Evolutionary conservation across 148 eudicot species (phyloP).

Genomic region (Fagopyrum tataricum): DNA sequence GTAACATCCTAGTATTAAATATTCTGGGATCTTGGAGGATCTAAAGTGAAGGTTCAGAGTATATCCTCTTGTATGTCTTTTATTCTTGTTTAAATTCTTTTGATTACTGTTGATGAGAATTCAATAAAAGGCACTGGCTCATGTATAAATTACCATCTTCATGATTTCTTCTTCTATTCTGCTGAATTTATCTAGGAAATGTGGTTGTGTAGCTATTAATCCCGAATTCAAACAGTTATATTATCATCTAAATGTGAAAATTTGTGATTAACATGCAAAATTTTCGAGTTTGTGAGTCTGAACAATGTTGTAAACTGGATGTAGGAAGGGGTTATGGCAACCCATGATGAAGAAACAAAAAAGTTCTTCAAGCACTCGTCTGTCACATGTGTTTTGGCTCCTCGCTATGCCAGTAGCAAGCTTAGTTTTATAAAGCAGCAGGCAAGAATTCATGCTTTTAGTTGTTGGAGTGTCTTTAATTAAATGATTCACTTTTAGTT

Average conservation of each 20-base stretch:
- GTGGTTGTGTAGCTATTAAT: background rate
- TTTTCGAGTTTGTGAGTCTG: background rate
- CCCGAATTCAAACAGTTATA: background rate
- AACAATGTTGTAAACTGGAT: constrained; percentile 13
- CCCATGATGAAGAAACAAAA: constrained; percentile 92
- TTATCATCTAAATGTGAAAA: background rate
- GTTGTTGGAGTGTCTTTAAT: background rate
- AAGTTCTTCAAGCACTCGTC: constrained; percentile 89
- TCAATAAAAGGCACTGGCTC: background rate
- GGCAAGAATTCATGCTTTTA: constrained; percentile 28
- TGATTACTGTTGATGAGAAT: background rate
- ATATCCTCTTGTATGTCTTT: background rate
- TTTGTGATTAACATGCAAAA: background rate
- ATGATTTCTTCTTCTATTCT: background rate
- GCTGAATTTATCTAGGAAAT: background rate
- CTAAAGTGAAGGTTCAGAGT: background rate
- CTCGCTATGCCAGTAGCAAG: constrained; percentile 84
- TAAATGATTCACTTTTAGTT: background rate
- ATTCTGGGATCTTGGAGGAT: background rate
- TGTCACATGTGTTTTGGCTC: constrained; percentile 79
- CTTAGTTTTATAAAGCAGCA: constrained; percentile 72
- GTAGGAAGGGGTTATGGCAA: constrained; percentile 87
- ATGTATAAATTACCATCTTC: background rate
- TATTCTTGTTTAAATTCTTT: background rate
- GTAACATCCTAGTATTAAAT: background rate